Evolutionary conservation across 164 flowering plant genomes (phyloP).

Genomic region (Berberis thunbergii): DNA sequence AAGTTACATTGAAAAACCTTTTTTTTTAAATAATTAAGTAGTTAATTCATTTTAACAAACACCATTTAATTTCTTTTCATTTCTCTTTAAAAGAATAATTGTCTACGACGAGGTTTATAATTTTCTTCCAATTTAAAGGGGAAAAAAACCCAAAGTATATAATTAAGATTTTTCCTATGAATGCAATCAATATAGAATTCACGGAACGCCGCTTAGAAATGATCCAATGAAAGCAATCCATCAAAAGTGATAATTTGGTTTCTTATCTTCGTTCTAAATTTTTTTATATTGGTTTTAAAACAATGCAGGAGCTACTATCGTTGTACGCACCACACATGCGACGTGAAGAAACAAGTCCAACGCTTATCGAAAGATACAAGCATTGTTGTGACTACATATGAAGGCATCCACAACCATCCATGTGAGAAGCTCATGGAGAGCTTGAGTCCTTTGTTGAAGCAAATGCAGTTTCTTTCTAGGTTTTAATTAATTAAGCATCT

Average conservation of each 20-base stretch:
- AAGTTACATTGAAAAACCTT: too few relatives aligned
- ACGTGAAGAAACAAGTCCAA: slow-evolving; percentile 93
- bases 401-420: slow-evolving; percentile 87
- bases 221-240: too few relatives aligned
- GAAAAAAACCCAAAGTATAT: too few relatives aligned
- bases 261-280: not conserved
- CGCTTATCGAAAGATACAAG: slow-evolving; percentile 69
- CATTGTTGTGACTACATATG: slow-evolving; percentile 87
- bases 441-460: slow-evolving; percentile 67
- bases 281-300: not conserved
- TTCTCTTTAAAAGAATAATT: too few relatives aligned
- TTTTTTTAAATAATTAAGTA: too few relatives aligned
- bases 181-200: too few relatives aligned
- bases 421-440: slow-evolving; percentile 80
- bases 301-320: slow-evolving; percentile 72
- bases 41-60: too few relatives aligned
- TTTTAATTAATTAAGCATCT: slow-evolving; percentile 25
- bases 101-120: too few relatives aligned
- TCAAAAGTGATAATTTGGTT: not conserved
- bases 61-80: too few relatives aligned
- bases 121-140: too few relatives aligned
- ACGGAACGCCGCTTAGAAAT: not conserved
- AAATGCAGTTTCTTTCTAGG: slow-evolving; percentile 75
- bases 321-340: slow-evolving; percentile 87
- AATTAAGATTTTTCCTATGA: too few relatives aligned